phyloP scores from a whole-genome alignment of 768 basidiomycete species.

The Floccularia luteovirens region DNA sequence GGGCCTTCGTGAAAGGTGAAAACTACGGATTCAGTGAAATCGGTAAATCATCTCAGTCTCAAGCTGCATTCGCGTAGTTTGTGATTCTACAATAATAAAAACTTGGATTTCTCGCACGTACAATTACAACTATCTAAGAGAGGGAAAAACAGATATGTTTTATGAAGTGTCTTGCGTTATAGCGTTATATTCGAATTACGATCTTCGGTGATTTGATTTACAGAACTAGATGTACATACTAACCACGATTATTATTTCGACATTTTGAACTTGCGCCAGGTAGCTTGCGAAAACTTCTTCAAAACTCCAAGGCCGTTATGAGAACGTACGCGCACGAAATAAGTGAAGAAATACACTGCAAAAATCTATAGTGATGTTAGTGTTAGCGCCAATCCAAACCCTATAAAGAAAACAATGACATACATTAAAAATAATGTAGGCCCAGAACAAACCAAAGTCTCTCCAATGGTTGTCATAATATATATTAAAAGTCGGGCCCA shows the following conservation, averaged over 20 bases:
- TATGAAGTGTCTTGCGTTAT: no score
- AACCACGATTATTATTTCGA: constrained; percentile 5
- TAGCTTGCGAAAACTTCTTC: constrained; percentile 6
- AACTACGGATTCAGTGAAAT: constrained; percentile 46
- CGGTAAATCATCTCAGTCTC: constrained; percentile 28
- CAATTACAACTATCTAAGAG: no score
- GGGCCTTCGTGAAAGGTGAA: constrained; percentile 76
- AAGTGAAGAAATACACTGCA: constrained; percentile 43
- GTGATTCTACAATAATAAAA: constrained; percentile 13
- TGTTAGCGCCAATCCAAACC: not conserved
- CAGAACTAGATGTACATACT: no score
- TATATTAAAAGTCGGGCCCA: constrained; percentile 45
- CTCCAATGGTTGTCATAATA: constrained; percentile 47
- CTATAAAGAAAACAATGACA: constrained; percentile 14
- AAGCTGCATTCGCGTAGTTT: constrained; percentile 34
- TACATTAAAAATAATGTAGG: constrained; percentile 41
- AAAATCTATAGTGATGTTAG: constrained; percentile 26
- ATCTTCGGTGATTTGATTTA: no score
- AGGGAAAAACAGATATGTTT: no score
- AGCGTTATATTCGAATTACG: no score
- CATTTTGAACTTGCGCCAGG: constrained; percentile 7
- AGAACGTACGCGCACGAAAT: constrained; percentile 42
- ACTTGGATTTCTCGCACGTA: constrained; percentile 1
- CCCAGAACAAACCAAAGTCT: constrained; percentile 44
- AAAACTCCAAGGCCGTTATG: constrained; percentile 8